Conservation (phyloP, 352 stramenopile species). For the Globisporangium emineosum region DNA sequence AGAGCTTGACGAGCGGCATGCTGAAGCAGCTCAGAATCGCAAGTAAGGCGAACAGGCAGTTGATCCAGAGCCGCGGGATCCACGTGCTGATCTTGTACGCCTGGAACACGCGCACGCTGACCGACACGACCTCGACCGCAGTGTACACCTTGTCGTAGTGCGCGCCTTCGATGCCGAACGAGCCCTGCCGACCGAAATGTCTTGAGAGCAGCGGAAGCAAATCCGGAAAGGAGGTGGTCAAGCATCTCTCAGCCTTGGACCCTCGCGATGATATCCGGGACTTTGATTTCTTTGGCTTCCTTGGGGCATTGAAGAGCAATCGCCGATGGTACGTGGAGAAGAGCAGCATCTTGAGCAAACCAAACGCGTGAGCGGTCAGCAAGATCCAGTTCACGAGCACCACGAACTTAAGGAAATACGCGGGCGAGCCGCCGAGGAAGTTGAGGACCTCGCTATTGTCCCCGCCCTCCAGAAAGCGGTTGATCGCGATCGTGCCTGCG, state of each 20-base stretch:
- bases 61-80: conserved; percentile 12
- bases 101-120: conserved; percentile 3
- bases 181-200: not conserved
- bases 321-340: not conserved
- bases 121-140: not conserved
- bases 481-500: not conserved
- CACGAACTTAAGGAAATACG: not conserved
- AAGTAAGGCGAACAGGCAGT: not conserved
- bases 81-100: conserved; percentile 3
- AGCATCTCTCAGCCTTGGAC: too few relatives aligned
- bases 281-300: not conserved
- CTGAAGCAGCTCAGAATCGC: conserved; percentile 2
- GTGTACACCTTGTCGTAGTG: not conserved
- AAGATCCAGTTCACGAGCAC: not conserved
- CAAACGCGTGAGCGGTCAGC: not conserved
- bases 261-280: not conserved
- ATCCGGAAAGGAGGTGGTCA: too few relatives aligned
- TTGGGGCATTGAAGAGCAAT: not conserved
- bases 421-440: conserved; percentile 1
- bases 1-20: conserved; percentile 6
- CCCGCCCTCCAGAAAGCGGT: not conserved
- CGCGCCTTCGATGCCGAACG: conserved; percentile 5
- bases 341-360: not conserved
- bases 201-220: not conserved
- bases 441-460: not conserved